Conservation (phyloP, 2,329 filamentous ascomycete species). For the Parascedosporium putredinis region DNA sequence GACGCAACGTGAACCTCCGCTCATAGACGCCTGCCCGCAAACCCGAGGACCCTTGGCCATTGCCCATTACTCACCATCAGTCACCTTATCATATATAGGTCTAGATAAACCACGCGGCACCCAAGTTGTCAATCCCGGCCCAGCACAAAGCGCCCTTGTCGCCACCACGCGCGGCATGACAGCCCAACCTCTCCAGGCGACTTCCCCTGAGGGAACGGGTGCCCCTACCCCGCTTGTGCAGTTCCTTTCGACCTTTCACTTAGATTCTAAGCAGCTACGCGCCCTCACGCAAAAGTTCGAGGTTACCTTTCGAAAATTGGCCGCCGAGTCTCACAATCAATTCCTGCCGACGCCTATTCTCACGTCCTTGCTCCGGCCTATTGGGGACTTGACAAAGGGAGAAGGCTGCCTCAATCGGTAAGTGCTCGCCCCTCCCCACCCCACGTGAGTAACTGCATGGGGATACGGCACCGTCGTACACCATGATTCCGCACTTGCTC, state of each 20-base stretch:
- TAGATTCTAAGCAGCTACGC: constrained; percentile 35
- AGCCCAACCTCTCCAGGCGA: neutral
- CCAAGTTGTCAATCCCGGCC: no score
- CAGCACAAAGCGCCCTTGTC: neutral
- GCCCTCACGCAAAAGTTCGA: constrained; percentile 37
- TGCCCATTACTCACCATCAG: no score
- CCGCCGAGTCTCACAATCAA: constrained; percentile 41
- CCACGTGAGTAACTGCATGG: neutral
- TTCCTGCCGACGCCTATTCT: constrained; percentile 53
- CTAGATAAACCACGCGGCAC: no score
- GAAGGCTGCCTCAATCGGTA: constrained; percentile 38
- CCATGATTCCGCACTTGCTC: neutral
- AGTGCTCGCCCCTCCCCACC: neutral
- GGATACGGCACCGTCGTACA: neutral
- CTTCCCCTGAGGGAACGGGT: neutral
- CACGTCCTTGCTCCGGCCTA: constrained; percentile 44
- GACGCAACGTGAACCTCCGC: no score
- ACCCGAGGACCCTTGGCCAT: no score
- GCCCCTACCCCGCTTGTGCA: constrained; percentile 19
- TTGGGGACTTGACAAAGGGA: constrained; percentile 19
- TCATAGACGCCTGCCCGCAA: no score
- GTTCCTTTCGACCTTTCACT: constrained; percentile 40
- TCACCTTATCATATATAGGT: no score
- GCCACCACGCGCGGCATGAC: neutral
- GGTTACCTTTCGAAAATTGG: constrained; percentile 36